Percentiles rank a stretch among this genome's conserved stretches.
phyloP scores from a whole-genome alignment of 176 grass and related monocot species.

The Hsuehochloa calcarea region DNA sequence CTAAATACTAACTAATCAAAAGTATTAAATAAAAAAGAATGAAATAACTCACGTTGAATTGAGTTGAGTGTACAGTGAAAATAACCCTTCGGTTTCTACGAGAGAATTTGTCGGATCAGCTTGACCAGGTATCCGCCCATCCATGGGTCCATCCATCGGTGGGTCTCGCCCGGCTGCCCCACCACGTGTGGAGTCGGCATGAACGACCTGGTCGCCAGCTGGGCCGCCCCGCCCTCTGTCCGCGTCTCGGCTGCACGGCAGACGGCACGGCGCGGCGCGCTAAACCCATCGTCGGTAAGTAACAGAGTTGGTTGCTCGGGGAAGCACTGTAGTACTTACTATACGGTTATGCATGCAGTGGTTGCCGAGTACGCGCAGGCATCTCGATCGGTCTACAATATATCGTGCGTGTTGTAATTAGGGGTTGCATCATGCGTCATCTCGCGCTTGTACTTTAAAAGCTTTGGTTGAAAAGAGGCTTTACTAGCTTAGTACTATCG shows the following conservation, averaged over 20 bases:
- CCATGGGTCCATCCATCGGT: background rate
- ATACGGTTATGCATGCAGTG: background rate
- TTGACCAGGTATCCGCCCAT: background rate
- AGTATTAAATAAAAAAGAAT: no score
- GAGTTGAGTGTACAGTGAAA: no score
- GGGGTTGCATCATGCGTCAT: background rate
- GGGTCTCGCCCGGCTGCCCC: conserved; percentile 17
- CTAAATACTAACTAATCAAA: no score
- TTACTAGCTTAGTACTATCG: background rate
- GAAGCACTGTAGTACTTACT: no score
- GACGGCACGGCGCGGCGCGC: background rate
- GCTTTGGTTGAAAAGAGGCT: background rate
- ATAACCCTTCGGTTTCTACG: no score
- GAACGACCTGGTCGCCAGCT: background rate
- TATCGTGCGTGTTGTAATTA: background rate
- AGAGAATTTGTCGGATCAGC: background rate
- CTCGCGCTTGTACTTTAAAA: background rate
- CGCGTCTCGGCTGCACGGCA: no score
- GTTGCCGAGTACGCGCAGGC: background rate
- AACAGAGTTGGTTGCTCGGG: background rate
- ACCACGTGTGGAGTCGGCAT: conserved; percentile 22
- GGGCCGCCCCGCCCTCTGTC: background rate
- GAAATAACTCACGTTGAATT: no score
- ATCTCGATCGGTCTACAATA: background rate
- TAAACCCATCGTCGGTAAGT: background rate